Base-by-base conservation (phyloP, 148 eudicot genomes). In the Camellia granthamiana region DNA sequence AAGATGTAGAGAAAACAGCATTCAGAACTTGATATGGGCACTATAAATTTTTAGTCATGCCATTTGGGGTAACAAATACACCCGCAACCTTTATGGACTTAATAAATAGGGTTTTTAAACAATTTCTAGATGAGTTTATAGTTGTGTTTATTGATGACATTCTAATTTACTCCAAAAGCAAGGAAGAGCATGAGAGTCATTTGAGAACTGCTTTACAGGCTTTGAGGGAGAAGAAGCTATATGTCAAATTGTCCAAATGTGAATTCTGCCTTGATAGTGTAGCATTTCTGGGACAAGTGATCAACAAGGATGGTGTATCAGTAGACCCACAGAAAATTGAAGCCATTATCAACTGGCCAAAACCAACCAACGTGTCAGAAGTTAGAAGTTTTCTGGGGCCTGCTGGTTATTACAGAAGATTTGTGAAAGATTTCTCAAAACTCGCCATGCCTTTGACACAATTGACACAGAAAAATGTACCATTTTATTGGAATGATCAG, bases 331-430 rank as follows among this genome's bases (percentile, higher is more conserved):
- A n/a, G 0, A 83, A 83, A 6, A 42, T 83, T 4, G 11, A 63
- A 11, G 46, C 3, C 19, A 59, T 59, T n/a, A 21, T 16, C 3
- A 0, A 59, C 0, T 59, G 63, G 63, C 63, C 63, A 3, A 14
- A 2, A 15, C 63, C 2, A 2, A 15, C 63, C 63, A 14, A 3
- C 3, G n/a, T 14, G 3, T 16, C 18, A 14, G 3, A 59, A 59
- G 19, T 59, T 0, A 55, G 79, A 18, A 79, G 82, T 0, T 83
- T 83, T 23, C 43, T 79, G 5, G 85, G 82, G 0, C 23, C 78
- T 0, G 59, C 76, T 2, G 82, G 85, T 0, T 83, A 79, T 7
- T 83, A 75, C 56, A 14, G 63, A 15, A 3, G 63, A 44, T 79
- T 79, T 61, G 42, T 83, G 18, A 68, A 44, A 15, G 15, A 11